Evolutionary conservation across 345 rosid genomes (phyloP), one percentile per base, ranked within the genome.

Genomic region (Eucalyptus regnans): DNA sequence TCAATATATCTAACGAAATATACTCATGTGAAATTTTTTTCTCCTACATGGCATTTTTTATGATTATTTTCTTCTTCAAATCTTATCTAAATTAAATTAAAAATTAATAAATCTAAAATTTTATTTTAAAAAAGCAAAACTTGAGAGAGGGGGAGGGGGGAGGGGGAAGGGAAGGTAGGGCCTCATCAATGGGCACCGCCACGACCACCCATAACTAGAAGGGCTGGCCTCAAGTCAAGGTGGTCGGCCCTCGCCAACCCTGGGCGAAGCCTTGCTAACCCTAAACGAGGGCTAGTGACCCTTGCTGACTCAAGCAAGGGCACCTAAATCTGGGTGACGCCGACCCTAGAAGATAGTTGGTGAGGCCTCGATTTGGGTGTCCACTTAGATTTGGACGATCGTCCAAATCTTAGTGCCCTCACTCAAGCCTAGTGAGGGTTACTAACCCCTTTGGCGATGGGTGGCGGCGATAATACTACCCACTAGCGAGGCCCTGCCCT

Each of bases 201-300:
- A 25, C 1, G 0, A 3, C 62, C 9, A 56, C 62, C 62, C 29
- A 56, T 23, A 9, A 1, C 20, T 9, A 0, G 12, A 56, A 52
- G 58, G 58, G 58, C 4, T 18, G 2, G 25, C 10, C 58, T 22
- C 58, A 20, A 52, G 58, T 52, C 2, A 1, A 2, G 4, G 58
- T 52, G 58, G 58, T 52, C 0, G 1, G 4, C 58, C 58, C 58
- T 56, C 0, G 0, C 6, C 62, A 56, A 23, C 3, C 12, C 1
- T 4, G 0, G 62, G 12, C 4, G 3, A 52, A 20, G 58, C 58
- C 25, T 52, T 20, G 9, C 8, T 52, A 20, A 2, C 58, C 58
- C 58, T 17, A 52, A 17, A 9, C 12, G 3, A 56, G 62, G 29
- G 62, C 62, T 52, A 52, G 23, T 52, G 22, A 52, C 5, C 58